Percentiles rank a stretch among this genome's conserved stretches.
phyloP scores from a whole-genome alignment of 2,329 filamentous ascomycete species.

The Helotiales sp. region DNA sequence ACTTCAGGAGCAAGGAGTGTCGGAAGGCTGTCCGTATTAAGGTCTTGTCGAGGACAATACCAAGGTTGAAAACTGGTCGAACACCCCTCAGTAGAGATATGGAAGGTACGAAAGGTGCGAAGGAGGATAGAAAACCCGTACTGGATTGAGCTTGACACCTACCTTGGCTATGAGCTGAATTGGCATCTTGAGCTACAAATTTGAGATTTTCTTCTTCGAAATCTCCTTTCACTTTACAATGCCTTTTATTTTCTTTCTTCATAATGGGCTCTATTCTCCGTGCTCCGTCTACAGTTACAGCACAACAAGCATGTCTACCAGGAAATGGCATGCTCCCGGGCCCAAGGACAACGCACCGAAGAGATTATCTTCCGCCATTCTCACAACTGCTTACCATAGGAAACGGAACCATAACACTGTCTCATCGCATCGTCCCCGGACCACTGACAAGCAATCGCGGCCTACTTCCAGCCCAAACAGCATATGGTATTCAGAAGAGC shows the following conservation, averaged over 20 bases:
- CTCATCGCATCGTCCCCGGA: conserved; percentile 57
- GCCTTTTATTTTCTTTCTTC: too few species aligned
- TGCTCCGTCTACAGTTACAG: conserved; percentile 44
- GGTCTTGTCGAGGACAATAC: neutral
- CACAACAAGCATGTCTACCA: conserved; percentile 52
- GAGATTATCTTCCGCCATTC: conserved; percentile 42
- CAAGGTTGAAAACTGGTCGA: neutral
- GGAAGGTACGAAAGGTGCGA: neutral
- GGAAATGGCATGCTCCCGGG: conserved; percentile 55
- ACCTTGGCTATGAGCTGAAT: too few species aligned
- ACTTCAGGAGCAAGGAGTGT: neutral
- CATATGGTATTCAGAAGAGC: conserved; percentile 53
- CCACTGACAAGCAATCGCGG: conserved; percentile 59
- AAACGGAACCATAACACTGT: conserved; percentile 49
- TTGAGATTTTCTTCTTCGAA: too few species aligned
- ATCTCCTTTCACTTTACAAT: too few species aligned
- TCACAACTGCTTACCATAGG: conserved; percentile 50
- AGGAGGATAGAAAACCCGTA: too few species aligned
- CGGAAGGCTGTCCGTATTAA: neutral
- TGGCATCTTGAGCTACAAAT: neutral
- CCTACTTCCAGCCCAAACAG: conserved; percentile 51
- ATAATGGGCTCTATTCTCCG: conserved; percentile 30
- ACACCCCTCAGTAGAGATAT: neutral
- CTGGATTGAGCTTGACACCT: neutral
- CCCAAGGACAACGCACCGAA: conserved; percentile 42